Evolutionary conservation across 306 rosid genomes (phyloP), one percentile per base, ranked within the genome.

Genomic region (Castanea mollissima): DNA sequence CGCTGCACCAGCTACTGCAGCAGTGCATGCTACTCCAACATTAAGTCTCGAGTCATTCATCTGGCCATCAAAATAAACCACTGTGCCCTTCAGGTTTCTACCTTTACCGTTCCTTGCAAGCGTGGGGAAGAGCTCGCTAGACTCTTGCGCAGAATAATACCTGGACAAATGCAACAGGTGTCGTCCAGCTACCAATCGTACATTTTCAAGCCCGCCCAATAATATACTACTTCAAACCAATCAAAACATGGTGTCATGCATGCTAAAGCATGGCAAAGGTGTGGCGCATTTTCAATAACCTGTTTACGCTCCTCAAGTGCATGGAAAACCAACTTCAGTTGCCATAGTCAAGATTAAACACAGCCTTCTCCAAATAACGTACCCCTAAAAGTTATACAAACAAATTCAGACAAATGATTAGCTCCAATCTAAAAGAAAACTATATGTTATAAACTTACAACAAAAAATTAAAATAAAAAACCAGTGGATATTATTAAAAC

Each of bases 201-300:
- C 92, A 93, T 79, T 88, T 96, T 96, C 96, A 96, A 87, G 81
- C 99, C 99, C 68, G 49, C 55, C 99, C 99, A 96, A 83, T 71
- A 96, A 89, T 96, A 96, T 31, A 96, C 88, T 25, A 85, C 93
- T 80, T 96, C 99, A 81, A 96, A 93, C 98, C 97, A 96, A 81
- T 85, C 87, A 85, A 90, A 91, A 86, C 99, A 96, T 5, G 99
- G 99, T 10, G 98, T 96, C 99, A 96, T 96, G 82, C 99, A 96
- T 19, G 99, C 98, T 86, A 96, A 86, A 81, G 98, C 92, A 81
- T 96, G 93, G 81, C 99, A 96, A 76, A 96, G 91, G 87, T 96
- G 99, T 32, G 98, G 99, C 71, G 98, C 99, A 85, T 96, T 93
- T 20, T 93, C 96, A 78, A 96, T 96, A 77, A 90, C 86, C 89